Percentiles rank a stretch among this genome's conserved stretches.
phyloP scores from a whole-genome alignment of 305 asterid genomes.

The Solanum hybrid region DNA sequence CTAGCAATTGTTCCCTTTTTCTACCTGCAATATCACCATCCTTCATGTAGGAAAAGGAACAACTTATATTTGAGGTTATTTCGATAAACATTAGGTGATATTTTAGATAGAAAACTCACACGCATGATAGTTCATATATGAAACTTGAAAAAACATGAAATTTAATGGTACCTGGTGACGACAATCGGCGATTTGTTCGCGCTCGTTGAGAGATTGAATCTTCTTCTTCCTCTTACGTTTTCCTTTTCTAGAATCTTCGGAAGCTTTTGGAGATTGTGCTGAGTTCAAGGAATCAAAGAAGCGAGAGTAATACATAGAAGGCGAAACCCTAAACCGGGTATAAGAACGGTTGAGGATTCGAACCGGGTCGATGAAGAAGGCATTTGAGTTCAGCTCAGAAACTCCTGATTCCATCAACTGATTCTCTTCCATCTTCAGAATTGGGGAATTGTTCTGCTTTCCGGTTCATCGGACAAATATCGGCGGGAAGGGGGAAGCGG shows the following conservation, averaged over 20 bases:
- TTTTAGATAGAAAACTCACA: not conserved
- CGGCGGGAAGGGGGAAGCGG: not conserved
- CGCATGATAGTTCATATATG: not conserved
- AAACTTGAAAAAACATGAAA: not conserved
- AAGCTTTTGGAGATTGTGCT: slow-evolving; percentile 1
- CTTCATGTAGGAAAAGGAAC: not conserved
- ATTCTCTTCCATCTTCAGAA: slow-evolving; percentile 8
- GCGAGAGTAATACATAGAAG: slow-evolving; percentile 72
- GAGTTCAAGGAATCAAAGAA: slow-evolving; percentile 32
- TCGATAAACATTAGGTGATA: not conserved
- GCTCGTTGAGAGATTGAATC: slow-evolving; percentile 33
- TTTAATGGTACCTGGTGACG: slow-evolving; percentile 50
- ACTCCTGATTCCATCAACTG: slow-evolving; percentile 43
- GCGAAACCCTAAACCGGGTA: slow-evolving; percentile 57
- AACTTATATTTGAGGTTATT: not conserved
- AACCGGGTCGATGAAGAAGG: slow-evolving; percentile 68
- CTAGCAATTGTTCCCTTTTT: not conserved
- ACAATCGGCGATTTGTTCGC: slow-evolving; percentile 64
- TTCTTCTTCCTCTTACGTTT: slow-evolving; percentile 43
- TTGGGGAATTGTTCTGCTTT: not conserved
- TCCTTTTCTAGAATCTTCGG: slow-evolving; percentile 34
- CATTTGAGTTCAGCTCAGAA: slow-evolving; percentile 30
- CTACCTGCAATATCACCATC: not conserved
- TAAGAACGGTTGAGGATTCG: slow-evolving; percentile 62
- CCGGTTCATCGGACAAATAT: not conserved